Base-by-base conservation (phyloP, 257 asterid genomes). In the Leonotis leonurus region DNA sequence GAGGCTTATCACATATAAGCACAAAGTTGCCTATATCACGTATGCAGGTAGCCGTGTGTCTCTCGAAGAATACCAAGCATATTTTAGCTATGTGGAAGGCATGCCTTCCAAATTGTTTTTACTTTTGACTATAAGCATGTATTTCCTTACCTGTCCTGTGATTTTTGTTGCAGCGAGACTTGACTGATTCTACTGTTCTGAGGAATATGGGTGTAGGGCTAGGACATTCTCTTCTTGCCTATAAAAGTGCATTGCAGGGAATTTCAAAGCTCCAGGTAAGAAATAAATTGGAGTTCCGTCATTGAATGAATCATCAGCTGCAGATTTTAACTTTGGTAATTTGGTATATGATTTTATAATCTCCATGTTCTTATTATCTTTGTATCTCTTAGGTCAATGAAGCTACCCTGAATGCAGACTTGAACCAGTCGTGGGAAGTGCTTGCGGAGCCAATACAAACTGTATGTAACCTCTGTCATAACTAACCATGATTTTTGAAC, bases 401-500 rank as follows among this genome's bases (percentile, higher is more conserved):
- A 81, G 81, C 81, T 62, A 65, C 83, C 45, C 55, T 92, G 75
- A 24, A 8, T 33, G 83, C 77, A 44, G 97, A 89, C 79, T 78
- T 92, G 78, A 50, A 92, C 74, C 68, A 72, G 37, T 56, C 85
- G 2, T 92, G 98, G 98, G 98, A 88, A 74, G 95, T 92, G 53
- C 97, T 92, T 72, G 98, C 98, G 0, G 98, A 92, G 76, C 95
- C 98, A 48, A 89, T 89, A 70, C 98, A 92, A 83, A 92, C 97
- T 24, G 98, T 92, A 78, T 13, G 90, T 67, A n/a, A n/a, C n/a
- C n/a, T n/a, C 36, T 68, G 2, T 57, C 21, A 18, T 62, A 24
- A 43, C 39, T 65, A 22, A n/a, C n/a, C n/a, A n/a, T n/a, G n/a
- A n/a, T n/a, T n/a, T n/a, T 20, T 14, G 43, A 49, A 41, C 45